phyloP scores from a whole-genome alignment of 495 filamentous ascomycete species.

The Daldinia childiae region DNA sequence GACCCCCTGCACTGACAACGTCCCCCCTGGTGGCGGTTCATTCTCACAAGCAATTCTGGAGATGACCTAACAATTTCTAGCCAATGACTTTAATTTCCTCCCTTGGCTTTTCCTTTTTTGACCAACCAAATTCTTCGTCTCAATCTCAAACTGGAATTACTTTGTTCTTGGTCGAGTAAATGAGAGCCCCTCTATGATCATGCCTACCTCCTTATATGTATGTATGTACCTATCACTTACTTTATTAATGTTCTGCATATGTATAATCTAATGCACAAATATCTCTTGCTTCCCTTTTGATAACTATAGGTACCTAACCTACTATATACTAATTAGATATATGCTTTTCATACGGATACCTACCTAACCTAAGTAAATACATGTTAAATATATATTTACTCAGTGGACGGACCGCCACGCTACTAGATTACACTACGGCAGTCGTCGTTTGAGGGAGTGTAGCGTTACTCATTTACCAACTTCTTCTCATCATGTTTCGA shows the following conservation, averaged over 20 bases:
- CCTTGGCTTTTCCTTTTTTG: constrained; percentile 21
- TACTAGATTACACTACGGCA: neutral
- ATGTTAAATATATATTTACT: too few relatives aligned
- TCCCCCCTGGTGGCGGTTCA: constrained; percentile 3
- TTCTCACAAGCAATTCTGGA: constrained; percentile 13
- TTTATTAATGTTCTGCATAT: too few relatives aligned
- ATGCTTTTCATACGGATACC: too few relatives aligned
- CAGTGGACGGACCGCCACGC: too few relatives aligned
- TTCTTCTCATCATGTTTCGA: constrained; percentile 36
- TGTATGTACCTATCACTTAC: neutral
- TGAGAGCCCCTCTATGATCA: constrained; percentile 32
- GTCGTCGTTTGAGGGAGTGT: constrained; percentile 20
- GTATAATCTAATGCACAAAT: too few relatives aligned
- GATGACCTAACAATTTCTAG: constrained; percentile 18
- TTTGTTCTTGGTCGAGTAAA: constrained; percentile 35
- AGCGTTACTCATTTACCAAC: constrained; percentile 14
- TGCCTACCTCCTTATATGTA: too few relatives aligned
- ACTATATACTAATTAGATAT: too few relatives aligned
- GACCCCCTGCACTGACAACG: constrained; percentile 13
- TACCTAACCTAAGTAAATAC: too few relatives aligned
- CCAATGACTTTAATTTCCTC: constrained; percentile 26
- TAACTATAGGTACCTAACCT: too few relatives aligned
- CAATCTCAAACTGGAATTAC: constrained; percentile 26
- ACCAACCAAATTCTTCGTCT: constrained; percentile 28
- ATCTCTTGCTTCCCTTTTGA: neutral